A percentile compares a stretch with the other conserved stretches of the same genome.
Conservation (phyloP, 2,329 filamentous ascomycete species). For the Ascochyta pisi region DNA sequence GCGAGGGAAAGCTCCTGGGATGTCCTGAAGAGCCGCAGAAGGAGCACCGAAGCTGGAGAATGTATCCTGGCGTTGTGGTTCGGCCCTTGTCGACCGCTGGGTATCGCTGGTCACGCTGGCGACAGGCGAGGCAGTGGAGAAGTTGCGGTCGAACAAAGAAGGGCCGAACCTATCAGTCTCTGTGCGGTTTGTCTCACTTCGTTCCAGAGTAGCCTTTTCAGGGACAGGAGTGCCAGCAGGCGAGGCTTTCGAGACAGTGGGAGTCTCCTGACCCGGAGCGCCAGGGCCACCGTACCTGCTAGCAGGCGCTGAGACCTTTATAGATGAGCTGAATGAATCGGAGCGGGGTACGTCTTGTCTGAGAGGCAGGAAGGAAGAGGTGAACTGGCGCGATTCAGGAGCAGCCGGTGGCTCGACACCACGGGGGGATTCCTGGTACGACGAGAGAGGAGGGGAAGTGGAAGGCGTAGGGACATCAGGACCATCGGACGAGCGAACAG, state of each 20-base stretch:
- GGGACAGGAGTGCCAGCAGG: constrained; percentile 61
- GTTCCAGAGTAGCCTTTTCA: constrained; percentile 49
- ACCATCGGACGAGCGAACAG: constrained; percentile 54
- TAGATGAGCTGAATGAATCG: constrained; percentile 77
- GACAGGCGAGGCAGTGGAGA: constrained; percentile 48
- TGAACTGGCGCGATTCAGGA: constrained; percentile 78
- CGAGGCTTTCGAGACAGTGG: constrained; percentile 52
- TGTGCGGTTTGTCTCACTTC: constrained; percentile 44
- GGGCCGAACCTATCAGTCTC: constrained; percentile 47
- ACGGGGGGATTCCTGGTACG: constrained; percentile 61
- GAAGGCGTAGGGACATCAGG: constrained; percentile 66
- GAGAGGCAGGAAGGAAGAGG: constrained; percentile 77
- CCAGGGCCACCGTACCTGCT: constrained; percentile 63
- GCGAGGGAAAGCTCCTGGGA: constrained; percentile 59
- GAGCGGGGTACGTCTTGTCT: constrained; percentile 61
- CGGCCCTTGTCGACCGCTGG: constrained; percentile 42
- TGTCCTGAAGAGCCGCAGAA: constrained; percentile 34
- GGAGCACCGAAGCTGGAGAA: constrained; percentile 49
- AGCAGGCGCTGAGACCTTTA: constrained; percentile 76
- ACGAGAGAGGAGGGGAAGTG: constrained; percentile 66
- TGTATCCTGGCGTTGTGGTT: constrained; percentile 50
- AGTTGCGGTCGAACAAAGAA: constrained; percentile 46
- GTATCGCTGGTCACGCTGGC: constrained; percentile 51
- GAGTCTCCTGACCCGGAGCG: constrained; percentile 54
- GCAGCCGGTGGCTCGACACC: constrained; percentile 68